phyloP scores from a whole-genome alignment of 441 rosid genomes.

The Aleurites moluccanus region DNA sequence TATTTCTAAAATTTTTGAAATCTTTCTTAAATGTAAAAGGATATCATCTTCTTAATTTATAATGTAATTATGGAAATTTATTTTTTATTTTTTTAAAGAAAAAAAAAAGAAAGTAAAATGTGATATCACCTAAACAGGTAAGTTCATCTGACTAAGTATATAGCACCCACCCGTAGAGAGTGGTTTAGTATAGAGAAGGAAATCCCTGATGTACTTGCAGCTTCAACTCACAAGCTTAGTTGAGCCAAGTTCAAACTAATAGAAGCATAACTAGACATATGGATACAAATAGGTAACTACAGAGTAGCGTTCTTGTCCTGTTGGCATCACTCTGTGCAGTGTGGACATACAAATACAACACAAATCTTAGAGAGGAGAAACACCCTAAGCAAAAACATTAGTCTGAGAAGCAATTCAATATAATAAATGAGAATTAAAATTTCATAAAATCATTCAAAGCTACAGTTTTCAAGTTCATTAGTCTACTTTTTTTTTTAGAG shows the following conservation, averaged over 20 bases:
- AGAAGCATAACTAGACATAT: not conserved
- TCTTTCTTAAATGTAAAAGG: too few species aligned
- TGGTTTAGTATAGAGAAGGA: not conserved
- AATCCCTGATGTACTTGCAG: not conserved
- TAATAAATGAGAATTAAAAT: not conserved
- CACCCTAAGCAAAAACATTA: not conserved
- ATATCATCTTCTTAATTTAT: too few species aligned
- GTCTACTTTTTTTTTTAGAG: not conserved
- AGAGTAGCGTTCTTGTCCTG: constrained; percentile 81
- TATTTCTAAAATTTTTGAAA: too few species aligned
- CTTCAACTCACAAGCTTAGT: not conserved
- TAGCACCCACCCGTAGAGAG: not conserved
- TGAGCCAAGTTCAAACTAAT: constrained; percentile 13
- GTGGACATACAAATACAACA: constrained; percentile 56
- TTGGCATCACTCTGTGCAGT: constrained; percentile 77
- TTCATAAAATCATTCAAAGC: too few species aligned
- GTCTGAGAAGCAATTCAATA: constrained; percentile 43
- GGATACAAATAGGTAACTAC: constrained; percentile 34
- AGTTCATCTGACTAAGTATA: not conserved
- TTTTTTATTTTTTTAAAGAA: too few species aligned
- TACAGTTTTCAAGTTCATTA: not conserved
- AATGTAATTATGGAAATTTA: too few species aligned
- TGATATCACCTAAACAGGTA: not conserved
- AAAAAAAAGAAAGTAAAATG: too few species aligned
- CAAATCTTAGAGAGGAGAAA: not conserved